These are phyloP conservation scores for Aureobasidium vineae DNA, from an alignment of 2,329 filamentous ascomycete species.

Conservation along the genomic window DNA sequence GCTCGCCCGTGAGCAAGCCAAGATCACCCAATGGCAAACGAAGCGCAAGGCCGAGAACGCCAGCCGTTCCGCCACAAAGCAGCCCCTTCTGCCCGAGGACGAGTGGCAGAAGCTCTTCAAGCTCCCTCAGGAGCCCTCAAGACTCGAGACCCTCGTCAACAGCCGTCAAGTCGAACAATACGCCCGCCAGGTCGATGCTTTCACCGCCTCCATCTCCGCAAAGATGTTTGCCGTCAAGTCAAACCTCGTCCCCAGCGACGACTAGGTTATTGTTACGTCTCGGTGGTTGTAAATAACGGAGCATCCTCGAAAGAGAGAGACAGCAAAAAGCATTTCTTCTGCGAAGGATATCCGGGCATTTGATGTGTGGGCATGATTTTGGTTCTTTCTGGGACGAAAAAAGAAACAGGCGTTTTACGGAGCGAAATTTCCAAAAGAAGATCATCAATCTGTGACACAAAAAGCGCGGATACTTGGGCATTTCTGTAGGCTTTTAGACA, in stretches of 20 bases:
- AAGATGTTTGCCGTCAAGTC: constrained; percentile 98
- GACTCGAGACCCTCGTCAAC: constrained; percentile 91
- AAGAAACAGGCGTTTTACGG: constrained; percentile 19
- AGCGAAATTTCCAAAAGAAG: constrained; percentile 21
- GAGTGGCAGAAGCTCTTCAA: constrained; percentile 99
- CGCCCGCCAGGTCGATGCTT: constrained; percentile 93
- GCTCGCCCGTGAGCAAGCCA: constrained; percentile 87
- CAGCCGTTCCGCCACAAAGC: constrained; percentile 79
- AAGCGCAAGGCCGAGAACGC: constrained; percentile 98
- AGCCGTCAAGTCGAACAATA: constrained; percentile 97
- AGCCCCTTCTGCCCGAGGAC: constrained; percentile 84
- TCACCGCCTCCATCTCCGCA: constrained; percentile 83
- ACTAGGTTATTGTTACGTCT: constrained; percentile 10
- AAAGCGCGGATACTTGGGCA: constrained; percentile 22
- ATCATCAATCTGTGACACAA: constrained; percentile 23
- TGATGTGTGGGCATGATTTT: constrained; percentile 21
- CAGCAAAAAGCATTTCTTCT: constrained; percentile 11
- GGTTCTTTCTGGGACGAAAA: constrained; percentile 3
- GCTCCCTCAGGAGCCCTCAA: constrained; percentile 89
- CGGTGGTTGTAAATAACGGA: constrained; percentile 16
- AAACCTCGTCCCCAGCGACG: constrained; percentile 60
- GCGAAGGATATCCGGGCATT: constrained; percentile 20
- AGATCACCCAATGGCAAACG: constrained; percentile 93
- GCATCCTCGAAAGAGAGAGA: constrained; percentile 3
- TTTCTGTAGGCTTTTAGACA: constrained; percentile 23